Evolutionary conservation across 768 basidiomycete genomes (phyloP).

Genomic region (Rhodotorula kratochvilovae): DNA sequence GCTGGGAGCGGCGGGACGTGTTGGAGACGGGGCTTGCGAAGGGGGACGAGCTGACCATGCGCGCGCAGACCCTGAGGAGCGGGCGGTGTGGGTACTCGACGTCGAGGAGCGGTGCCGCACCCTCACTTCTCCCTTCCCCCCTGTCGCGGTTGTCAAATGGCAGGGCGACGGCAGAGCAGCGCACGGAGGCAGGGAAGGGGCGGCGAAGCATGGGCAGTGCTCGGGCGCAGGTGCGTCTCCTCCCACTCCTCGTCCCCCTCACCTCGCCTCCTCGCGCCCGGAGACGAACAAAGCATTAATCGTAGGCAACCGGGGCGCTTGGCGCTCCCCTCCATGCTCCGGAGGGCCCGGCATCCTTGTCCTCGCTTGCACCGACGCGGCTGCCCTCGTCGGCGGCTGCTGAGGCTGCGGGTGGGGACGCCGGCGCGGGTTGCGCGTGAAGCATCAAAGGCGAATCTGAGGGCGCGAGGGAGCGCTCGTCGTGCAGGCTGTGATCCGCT

Average conservation of each 20-base stretch:
- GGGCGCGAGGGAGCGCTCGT: background rate
- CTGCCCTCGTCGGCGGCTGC: background rate
- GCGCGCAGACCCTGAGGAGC: no score
- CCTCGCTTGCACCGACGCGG: background rate
- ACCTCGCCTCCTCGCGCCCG: background rate
- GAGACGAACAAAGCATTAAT: background rate
- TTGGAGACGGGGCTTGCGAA: background rate
- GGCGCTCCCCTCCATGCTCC: background rate
- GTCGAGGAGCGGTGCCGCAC: no score
- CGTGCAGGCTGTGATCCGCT: background rate
- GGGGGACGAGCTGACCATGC: no score
- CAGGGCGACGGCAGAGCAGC: no score
- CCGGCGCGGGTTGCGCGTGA: slow-evolving; percentile 16
- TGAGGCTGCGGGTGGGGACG: background rate
- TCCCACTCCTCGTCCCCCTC: background rate
- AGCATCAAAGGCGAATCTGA: slow-evolving; percentile 23
- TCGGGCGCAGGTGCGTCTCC: background rate
- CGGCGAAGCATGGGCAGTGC: no score
- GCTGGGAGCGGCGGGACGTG: background rate
- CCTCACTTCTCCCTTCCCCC: no score
- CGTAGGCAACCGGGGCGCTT: background rate
- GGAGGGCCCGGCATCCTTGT: background rate
- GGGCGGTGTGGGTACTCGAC: no score
- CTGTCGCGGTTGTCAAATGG: no score
- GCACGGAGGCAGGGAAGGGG: no score